These are phyloP conservation scores for Rhodotorula sp. DNA, from an alignment of 1,284 basidiomycete genomes.

Conservation along the genomic window DNA sequence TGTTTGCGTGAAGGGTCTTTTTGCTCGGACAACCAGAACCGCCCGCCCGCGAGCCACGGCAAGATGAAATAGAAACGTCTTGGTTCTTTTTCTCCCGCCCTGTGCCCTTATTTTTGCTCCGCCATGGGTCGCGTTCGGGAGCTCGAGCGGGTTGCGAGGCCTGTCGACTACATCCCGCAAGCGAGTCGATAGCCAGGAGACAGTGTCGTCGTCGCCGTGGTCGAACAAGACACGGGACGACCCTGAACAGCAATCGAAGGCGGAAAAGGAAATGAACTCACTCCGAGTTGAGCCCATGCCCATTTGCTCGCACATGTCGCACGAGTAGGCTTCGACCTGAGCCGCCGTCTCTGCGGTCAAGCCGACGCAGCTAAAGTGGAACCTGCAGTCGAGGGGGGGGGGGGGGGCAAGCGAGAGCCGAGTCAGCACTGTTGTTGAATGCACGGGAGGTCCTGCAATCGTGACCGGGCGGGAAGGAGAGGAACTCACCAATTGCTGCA, in stretches of 20 bases:
- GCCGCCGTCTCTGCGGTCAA: conserved; percentile 40
- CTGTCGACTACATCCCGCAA: too few relatives aligned
- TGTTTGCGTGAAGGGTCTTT: too few relatives aligned
- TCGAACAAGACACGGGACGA: not conserved
- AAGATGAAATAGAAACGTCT: too few relatives aligned
- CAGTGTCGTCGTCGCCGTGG: not conserved
- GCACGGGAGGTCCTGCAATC: not conserved
- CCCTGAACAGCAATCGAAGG: not conserved
- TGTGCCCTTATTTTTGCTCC: too few relatives aligned
- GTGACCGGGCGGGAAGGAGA: not conserved
- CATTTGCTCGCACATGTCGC: conserved; percentile 45
- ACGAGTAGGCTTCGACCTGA: conserved; percentile 45
- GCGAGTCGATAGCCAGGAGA: not conserved
- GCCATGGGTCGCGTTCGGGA: too few relatives aligned
- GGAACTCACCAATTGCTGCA: conserved; percentile 69
- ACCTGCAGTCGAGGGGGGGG: conserved; percentile 36
- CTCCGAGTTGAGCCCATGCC: conserved; percentile 44
- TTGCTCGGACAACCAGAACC: too few relatives aligned
- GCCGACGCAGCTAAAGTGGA: conserved; percentile 46
- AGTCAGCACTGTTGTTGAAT: not conserved
- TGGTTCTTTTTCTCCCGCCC: too few relatives aligned
- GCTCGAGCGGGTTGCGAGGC: too few relatives aligned
- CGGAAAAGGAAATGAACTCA: conserved; percentile 28
- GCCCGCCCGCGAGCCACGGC: too few relatives aligned
- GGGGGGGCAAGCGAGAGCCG: not conserved